Evolutionary conservation across 345 rosid species (phyloP), one percentile per base, ranked within the genome.

Genomic region (Hevea brasiliensis): DNA sequence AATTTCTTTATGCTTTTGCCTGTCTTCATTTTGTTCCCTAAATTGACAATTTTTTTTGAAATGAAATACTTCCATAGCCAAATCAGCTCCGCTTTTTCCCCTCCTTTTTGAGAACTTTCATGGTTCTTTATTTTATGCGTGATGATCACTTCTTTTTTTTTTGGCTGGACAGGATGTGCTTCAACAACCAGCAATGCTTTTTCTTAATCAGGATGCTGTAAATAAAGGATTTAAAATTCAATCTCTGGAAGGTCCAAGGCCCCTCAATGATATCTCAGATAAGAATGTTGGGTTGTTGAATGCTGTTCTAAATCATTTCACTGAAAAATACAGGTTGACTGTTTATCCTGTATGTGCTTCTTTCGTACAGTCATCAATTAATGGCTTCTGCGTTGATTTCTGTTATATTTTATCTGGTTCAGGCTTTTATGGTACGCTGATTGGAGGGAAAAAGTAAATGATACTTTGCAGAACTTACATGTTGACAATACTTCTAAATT

Each of bases 111-210:
- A n/a, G 3, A 10, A 11, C 12, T 7, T 47, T 47, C 17, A 1
- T 21, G 9, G 44, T 42, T 58, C 14, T 48, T 18, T 67, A 2
- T 58, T 37, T 12, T 4, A 27, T 45, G 27, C 53, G 18, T 44
- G 23, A 44, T 54, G 27, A 35, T 20, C 1, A 6, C 66, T n/a
- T 21, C 7, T 47, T 63, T 56, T 55, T 45, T 75, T 78, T 71
- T n/a, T n/a, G n/a, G 18, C 71, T 74, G 75, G 47, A 73, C 84
- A 94, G 98, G 96, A 87, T 77, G 53, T 84, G 59, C 75, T 95
- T 82, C 87, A 86, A 79, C 87, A 84, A 59, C 91, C 98, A 73
- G 86, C 86, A 71, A 85, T 88, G 86, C 86, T 87, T 74, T 76
- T 87, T 77, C 87, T 84, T 72, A 84, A 80, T 80, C 89, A 84